Percentiles rank a stretch among this genome's conserved stretches.
Evolutionary conservation across 495 filamentous ascomycete genomes (phyloP).

Genomic region (Daldinia concentrica): DNA sequence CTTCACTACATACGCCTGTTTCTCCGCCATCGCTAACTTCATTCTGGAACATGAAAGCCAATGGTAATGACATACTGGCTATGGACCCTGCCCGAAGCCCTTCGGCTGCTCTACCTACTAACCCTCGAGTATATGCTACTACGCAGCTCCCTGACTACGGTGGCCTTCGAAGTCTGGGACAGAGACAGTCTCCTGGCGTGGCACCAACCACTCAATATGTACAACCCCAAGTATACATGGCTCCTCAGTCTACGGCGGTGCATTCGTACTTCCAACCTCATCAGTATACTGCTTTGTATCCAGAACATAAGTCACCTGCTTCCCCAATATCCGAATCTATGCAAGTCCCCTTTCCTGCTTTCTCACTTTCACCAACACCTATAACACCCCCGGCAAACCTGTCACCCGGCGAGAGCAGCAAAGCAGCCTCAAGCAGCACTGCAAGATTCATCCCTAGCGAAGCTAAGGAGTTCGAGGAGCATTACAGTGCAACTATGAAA

Average conservation of each 20-base stretch:
- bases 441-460: conserved; percentile 12
- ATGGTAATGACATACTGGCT: neutral
- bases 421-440: neutral
- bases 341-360: neutral
- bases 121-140: neutral
- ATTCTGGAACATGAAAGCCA: neutral
- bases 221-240: neutral
- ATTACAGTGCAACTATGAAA: conserved; percentile 12
- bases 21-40: neutral
- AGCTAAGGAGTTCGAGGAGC: conserved; percentile 32
- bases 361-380: neutral
- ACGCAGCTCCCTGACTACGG: neutral
- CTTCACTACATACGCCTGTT: neutral
- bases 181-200: neutral
- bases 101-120: neutral
- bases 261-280: conserved; percentile 6
- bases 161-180: conserved; percentile 1
- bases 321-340: neutral
- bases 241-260: conserved; percentile 5
- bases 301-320: neutral
- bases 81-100: neutral
- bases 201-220: neutral
- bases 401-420: neutral
- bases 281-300: neutral
- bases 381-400: neutral